A percentile compares a stretch with the other conserved stretches of the same genome.
Conservation (phyloP, 371 early-diverging fungal species). For the Batkoa obscura region DNA sequence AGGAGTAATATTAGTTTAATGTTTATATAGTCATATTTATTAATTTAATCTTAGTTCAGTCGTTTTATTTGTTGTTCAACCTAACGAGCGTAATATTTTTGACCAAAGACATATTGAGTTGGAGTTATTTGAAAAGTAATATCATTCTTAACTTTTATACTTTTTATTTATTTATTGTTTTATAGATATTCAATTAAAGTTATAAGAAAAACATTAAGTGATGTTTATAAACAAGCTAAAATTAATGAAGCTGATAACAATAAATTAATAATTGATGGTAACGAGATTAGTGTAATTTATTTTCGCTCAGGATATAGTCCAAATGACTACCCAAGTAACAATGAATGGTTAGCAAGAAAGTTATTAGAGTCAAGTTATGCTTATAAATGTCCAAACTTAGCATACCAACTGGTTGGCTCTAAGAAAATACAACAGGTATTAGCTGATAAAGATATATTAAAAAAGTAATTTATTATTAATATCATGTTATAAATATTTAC, state of each 20-base stretch:
- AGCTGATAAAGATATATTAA: conserved; percentile 56
- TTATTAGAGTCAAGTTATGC: conserved; percentile 62
- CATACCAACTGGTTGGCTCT: conserved; percentile 85
- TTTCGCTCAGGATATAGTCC: conserved; percentile 88
- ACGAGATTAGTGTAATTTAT: conserved; percentile 76
- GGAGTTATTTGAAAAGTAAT: conserved; percentile 47
- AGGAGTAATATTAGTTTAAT: conserved; percentile 18
- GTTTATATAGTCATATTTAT: conserved; percentile 8
- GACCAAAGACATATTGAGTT: conserved; percentile 90
- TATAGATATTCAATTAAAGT: conserved; percentile 37
- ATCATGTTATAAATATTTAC: neutral
- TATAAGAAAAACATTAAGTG: conserved; percentile 41
- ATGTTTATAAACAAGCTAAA: conserved; percentile 19
- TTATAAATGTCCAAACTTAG: conserved; percentile 77
- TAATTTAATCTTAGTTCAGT: conserved; percentile 33
- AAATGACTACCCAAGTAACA: conserved; percentile 49
- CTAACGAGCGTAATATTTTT: conserved; percentile 80
- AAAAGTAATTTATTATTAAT: conserved; percentile 24
- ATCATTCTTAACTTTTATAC: neutral
- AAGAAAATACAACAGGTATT: conserved; percentile 94
- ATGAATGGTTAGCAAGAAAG: conserved; percentile 77
- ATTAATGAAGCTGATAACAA: conserved; percentile 29
- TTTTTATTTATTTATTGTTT: neutral
- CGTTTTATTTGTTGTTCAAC: conserved; percentile 78
- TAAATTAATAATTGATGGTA: conserved; percentile 26